Percentiles rank a stretch among this genome's conserved stretches.
Evolutionary conservation across 176 grass and related monocot species (phyloP).

Genomic region (Dendrocalamus sinicus): DNA sequence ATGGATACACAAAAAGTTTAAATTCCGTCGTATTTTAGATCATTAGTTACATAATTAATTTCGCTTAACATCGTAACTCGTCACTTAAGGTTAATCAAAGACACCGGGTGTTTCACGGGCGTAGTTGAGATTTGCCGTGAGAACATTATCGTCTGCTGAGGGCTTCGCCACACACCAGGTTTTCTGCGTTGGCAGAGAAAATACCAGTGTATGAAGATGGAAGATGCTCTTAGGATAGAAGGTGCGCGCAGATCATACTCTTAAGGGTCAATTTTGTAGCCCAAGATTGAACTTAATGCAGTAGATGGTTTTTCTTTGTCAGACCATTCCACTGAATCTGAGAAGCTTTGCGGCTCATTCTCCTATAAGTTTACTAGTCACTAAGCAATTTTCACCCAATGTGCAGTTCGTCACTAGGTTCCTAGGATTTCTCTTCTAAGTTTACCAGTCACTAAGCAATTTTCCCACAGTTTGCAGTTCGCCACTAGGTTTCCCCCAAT

Average conservation of each 20-base stretch:
- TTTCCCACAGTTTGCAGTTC: neutral
- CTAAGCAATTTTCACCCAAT: neutral
- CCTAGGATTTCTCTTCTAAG: neutral
- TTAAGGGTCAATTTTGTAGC: neutral
- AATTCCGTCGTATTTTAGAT: too few species aligned
- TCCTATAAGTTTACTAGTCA: neutral
- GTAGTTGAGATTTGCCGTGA: slow-evolving; percentile 67
- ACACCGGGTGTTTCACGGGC: neutral
- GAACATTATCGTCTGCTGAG: slow-evolving; percentile 56
- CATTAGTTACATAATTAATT: too few species aligned
- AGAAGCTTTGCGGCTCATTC: neutral
- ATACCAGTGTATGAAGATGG: neutral
- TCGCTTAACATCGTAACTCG: too few species aligned
- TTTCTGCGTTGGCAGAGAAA: slow-evolving; percentile 46
- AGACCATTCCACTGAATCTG: neutral
- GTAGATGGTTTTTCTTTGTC: neutral
- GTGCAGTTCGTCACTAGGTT: neutral
- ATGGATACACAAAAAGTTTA: too few species aligned
- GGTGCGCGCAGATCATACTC: neutral
- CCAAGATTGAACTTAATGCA: neutral
- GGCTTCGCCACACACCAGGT: slow-evolving; percentile 94
- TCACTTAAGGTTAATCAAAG: too few species aligned
- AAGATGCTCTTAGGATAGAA: neutral
- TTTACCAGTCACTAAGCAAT: neutral
- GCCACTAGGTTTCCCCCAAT: neutral